Percentiles rank a stretch among this genome's conserved stretches.
These are phyloP conservation scores for Colletotrichum limetticola DNA, from an alignment of 2,329 filamentous ascomycete genomes.

Conservation along the genomic window DNA sequence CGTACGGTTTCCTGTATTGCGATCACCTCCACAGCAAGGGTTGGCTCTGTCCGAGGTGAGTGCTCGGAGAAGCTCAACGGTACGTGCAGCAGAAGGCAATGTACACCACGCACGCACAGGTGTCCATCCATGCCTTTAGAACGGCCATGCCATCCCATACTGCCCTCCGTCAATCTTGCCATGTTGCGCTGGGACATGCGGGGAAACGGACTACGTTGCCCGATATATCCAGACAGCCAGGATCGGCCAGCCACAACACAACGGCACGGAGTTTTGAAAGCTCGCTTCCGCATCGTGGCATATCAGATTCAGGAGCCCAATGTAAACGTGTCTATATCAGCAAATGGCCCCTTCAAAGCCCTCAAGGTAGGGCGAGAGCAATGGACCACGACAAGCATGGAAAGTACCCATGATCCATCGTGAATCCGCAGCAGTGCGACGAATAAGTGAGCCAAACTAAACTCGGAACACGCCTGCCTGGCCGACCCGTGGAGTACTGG, in stretches of 20 bases:
- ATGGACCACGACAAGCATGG: neutral
- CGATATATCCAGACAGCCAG: neutral
- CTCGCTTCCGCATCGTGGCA: neutral
- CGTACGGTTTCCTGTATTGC: neutral
- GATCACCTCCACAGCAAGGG: neutral
- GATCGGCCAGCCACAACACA: neutral
- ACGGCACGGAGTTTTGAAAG: neutral
- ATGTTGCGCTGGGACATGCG: neutral
- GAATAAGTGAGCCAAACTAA: neutral
- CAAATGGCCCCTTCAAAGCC: too few relatives aligned
- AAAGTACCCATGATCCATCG: neutral
- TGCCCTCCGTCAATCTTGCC: neutral
- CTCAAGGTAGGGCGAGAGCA: neutral
- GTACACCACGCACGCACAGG: neutral
- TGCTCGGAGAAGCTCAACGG: neutral
- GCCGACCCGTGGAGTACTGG: neutral
- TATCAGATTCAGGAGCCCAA: neutral
- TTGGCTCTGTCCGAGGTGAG: neutral
- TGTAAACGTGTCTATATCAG: neutral
- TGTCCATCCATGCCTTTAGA: neutral
- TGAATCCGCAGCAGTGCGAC: neutral
- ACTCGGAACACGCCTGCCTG: neutral
- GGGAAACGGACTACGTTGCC: neutral
- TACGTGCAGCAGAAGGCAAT: neutral
- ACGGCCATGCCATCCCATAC: conserved; percentile 12